Percentiles rank a stretch among this genome's conserved stretches.
These are phyloP conservation scores for Symbiodinium natans DNA, from an alignment of 73 alveolate species.

Conservation along the genomic window DNA sequence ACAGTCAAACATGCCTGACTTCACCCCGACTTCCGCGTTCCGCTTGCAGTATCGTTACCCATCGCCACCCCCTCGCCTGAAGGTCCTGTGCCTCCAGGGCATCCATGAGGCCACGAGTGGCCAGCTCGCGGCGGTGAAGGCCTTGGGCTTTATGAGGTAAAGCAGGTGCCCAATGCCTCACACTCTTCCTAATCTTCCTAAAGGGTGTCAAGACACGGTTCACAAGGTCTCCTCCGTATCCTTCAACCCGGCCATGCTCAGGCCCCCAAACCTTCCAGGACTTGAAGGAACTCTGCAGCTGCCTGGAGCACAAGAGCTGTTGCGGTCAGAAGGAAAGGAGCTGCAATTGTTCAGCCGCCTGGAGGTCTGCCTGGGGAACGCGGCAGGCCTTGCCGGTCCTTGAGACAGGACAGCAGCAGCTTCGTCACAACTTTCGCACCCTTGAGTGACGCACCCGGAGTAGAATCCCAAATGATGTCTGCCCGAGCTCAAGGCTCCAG, in stretches of 20 bases:
- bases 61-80: not conserved
- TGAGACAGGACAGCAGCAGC: not conserved
- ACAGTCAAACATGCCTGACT: too few species aligned
- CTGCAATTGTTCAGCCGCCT: not conserved
- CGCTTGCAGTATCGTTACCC: not conserved
- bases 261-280: not conserved
- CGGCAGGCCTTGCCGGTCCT: conserved; percentile 2
- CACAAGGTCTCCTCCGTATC: too few species aligned
- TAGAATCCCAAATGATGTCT: too few species aligned
- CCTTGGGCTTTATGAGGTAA: not conserved
- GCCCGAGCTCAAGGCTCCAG: too few species aligned
- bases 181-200: too few species aligned
- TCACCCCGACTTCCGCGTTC: too few species aligned
- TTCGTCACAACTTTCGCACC: not conserved
- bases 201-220: too few species aligned
- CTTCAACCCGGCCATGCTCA: too few species aligned
- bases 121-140: not conserved
- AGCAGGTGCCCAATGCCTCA: too few species aligned
- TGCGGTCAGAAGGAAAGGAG: too few species aligned
- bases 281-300: not conserved
- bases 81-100: conserved; percentile 25
- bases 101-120: not conserved
- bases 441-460: too few species aligned
- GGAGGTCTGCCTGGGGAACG: not conserved
- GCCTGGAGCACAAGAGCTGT: too few species aligned